These are phyloP conservation scores for Eucalyptus cloeziana DNA, from an alignment of 345 rosid species.

Conservation along the genomic window DNA sequence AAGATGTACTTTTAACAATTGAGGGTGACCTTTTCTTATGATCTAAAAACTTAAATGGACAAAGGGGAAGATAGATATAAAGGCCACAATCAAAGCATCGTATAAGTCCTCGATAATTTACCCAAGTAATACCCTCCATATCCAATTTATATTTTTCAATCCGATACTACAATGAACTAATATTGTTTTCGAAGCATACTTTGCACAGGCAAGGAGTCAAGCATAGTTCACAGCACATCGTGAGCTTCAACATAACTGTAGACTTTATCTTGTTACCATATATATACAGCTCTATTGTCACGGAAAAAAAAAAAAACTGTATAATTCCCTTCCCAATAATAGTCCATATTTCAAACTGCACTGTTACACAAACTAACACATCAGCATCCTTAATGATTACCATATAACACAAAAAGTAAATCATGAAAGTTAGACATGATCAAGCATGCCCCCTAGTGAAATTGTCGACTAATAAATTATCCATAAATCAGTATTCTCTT, in stretches of 20 bases:
- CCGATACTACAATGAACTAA: background rate
- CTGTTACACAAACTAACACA: background rate
- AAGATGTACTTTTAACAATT: background rate
- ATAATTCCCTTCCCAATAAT: background rate
- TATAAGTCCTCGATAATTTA: background rate
- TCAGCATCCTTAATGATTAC: background rate
- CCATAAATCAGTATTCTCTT: background rate
- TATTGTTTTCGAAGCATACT: background rate
- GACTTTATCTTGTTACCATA: background rate
- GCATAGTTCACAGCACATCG: background rate
- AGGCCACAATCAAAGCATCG: background rate
- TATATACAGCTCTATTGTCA: background rate
- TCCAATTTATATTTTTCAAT: background rate
- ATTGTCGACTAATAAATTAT: background rate
- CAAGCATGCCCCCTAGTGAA: background rate
- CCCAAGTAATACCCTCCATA: background rate
- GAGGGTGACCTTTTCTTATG: background rate
- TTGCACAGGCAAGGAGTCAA: background rate
- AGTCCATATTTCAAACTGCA: background rate
- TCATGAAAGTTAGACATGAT: background rate
- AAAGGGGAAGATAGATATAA: background rate
- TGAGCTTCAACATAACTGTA: background rate
- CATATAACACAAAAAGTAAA: background rate
- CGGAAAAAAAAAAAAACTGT: background rate
- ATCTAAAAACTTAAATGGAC: background rate